Percentiles rank a stretch among this genome's conserved stretches.
phyloP scores from a whole-genome alignment of 371 early-diverging fungal genomes.

The Mortierella sp. region DNA sequence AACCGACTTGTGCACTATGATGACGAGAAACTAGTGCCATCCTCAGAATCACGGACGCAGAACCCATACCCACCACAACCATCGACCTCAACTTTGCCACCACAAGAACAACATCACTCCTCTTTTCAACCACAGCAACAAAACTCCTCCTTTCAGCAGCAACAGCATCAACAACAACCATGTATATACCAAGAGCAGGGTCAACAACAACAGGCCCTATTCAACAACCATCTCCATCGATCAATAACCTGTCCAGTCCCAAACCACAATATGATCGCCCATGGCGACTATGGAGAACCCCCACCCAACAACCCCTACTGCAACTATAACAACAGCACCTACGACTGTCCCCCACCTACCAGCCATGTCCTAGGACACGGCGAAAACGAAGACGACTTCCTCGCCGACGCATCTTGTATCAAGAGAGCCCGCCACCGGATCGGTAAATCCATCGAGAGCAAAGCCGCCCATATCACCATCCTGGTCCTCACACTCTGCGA shows the following conservation, averaged over 20 bases:
- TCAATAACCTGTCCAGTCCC: constrained; percentile 23
- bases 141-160: neutral
- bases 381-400: neutral
- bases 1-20: neutral
- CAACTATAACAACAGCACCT: neutral
- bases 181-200: neutral
- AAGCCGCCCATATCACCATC: constrained; percentile 24
- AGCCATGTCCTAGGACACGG: neutral
- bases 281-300: neutral
- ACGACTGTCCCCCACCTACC: neutral
- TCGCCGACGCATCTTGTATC: neutral
- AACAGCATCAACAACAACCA: neutral
- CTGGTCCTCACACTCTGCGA: constrained; percentile 26
- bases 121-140: neutral
- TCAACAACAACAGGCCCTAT: neutral
- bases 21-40: neutral
- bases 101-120: neutral
- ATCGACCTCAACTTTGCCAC: neutral
- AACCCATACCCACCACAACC: neutral
- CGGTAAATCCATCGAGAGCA: constrained; percentile 21
- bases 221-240: neutral
- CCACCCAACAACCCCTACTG: neutral
- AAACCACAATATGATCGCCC: neutral
- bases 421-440: constrained; percentile 5
- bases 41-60: neutral